Conservation (phyloP, 23 red algal species). For the Agarophyton chilense region DNA sequence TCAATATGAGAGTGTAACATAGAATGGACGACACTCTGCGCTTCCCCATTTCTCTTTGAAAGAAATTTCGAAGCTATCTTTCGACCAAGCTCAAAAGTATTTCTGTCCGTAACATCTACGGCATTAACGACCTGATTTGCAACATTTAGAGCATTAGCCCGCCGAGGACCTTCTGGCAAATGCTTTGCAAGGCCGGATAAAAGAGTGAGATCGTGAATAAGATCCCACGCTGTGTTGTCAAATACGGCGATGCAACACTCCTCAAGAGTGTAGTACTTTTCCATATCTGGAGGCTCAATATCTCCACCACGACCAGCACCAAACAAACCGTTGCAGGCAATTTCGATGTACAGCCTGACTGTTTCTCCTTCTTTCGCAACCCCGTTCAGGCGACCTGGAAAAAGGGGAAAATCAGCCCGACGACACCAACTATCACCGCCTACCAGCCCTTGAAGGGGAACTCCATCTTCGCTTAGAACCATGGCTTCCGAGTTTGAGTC, state of each 20-base stretch:
- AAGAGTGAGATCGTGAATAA: constrained; percentile 77
- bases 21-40: constrained; percentile 41
- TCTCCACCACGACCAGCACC: constrained; percentile 79
- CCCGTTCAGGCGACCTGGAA: constrained; percentile 5
- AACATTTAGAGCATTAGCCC: constrained; percentile 49
- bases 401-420: constrained; percentile 65
- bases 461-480: constrained; percentile 53
- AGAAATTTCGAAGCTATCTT: constrained; percentile 63
- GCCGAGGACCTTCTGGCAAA: constrained; percentile 62
- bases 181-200: constrained; percentile 41
- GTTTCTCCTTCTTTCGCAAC: constrained; percentile 26
- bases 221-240: constrained; percentile 57
- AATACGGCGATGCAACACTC: constrained; percentile 67
- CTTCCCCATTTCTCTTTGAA: constrained; percentile 16
- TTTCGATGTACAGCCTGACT: constrained; percentile 74
- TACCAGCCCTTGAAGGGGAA: constrained; percentile 62
- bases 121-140: constrained; percentile 84
- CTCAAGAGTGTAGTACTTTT: constrained; percentile 55
- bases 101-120: constrained; percentile 42
- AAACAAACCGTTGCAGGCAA: constrained; percentile 91
- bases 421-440: constrained; percentile 65
- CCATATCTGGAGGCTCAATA: constrained; percentile 78
- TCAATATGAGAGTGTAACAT: constrained; percentile 90
- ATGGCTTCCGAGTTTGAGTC: constrained; percentile 81
- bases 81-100: constrained; percentile 18